Evolutionary conservation across 768 basidiomycete genomes (phyloP).

Genomic region (Amyloporia xantha): DNA sequence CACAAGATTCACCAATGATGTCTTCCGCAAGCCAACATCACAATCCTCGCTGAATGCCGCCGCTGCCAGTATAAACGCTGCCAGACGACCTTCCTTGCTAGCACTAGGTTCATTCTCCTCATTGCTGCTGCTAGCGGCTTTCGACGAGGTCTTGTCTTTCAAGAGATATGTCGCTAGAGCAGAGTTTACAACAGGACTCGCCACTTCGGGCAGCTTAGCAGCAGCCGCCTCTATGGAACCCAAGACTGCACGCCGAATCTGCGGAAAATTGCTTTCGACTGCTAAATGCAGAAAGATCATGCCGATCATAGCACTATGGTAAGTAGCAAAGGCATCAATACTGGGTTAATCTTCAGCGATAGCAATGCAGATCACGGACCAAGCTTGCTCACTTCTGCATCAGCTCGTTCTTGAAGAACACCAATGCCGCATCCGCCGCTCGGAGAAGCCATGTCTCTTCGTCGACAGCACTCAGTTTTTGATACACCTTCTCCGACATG

Average conservation of each 20-base stretch:
- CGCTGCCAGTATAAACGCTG: slow-evolving; percentile 46
- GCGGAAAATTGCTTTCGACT: slow-evolving; percentile 47
- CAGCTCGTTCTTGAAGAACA: slow-evolving; percentile 44
- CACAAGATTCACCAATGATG: slow-evolving; percentile 45
- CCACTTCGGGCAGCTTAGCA: slow-evolving; percentile 37
- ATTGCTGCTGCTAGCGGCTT: slow-evolving; percentile 18
- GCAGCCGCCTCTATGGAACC: slow-evolving; percentile 35
- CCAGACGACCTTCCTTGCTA: slow-evolving; percentile 47
- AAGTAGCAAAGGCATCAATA: not conserved
- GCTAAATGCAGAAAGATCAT: slow-evolving; percentile 63
- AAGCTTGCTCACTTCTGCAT: slow-evolving; percentile 44
- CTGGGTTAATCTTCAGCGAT: not conserved
- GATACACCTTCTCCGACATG: slow-evolving; percentile 82
- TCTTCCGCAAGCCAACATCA: slow-evolving; percentile 35
- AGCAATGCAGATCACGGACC: slow-evolving; percentile 34
- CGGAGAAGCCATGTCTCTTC: slow-evolving; percentile 77
- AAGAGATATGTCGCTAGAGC: slow-evolving; percentile 43
- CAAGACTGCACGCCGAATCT: slow-evolving; percentile 45
- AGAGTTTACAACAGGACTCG: slow-evolving; percentile 52
- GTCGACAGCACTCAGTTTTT: slow-evolving; percentile 51
- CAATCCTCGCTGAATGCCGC: slow-evolving; percentile 40
- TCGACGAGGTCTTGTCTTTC: slow-evolving; percentile 28
- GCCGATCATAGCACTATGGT: slow-evolving; percentile 53
- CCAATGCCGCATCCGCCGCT: slow-evolving; percentile 46
- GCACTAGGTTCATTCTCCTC: slow-evolving; percentile 36